Percentiles rank a stretch among this genome's conserved stretches.
Evolutionary conservation across 2,329 filamentous ascomycete species (phyloP).

Genomic region (Dactylella cylindrospora): DNA sequence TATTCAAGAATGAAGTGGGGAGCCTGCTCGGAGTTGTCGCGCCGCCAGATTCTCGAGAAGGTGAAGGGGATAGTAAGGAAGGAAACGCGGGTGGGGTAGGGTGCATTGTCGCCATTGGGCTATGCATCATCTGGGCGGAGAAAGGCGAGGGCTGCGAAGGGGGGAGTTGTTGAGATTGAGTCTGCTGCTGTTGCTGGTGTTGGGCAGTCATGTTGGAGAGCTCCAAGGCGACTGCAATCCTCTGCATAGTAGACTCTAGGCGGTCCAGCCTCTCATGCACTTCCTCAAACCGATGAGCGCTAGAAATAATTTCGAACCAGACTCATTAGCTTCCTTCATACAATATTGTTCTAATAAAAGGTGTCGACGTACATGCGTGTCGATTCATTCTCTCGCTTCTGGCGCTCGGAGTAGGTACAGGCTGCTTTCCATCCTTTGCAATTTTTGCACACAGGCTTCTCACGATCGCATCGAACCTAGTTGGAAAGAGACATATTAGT

Average conservation of each 20-base stretch:
- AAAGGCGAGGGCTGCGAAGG: slow-evolving; percentile 13
- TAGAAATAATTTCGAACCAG: slow-evolving; percentile 15
- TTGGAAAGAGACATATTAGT: not conserved
- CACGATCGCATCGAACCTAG: slow-evolving; percentile 48
- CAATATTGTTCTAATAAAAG: not conserved
- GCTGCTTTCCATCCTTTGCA: slow-evolving; percentile 48
- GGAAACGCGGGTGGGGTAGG: slow-evolving; percentile 41
- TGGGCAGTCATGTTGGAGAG: slow-evolving; percentile 45
- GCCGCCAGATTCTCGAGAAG: slow-evolving; percentile 33
- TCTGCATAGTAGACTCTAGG: slow-evolving; percentile 46
- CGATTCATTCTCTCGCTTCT: slow-evolving; percentile 49
- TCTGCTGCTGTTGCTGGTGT: slow-evolving; percentile 36
- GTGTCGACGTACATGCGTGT: slow-evolving; percentile 46
- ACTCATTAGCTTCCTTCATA: not conserved
- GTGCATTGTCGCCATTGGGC: slow-evolving; percentile 43
- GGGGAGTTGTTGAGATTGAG: slow-evolving; percentile 11
- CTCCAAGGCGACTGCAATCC: slow-evolving; percentile 45
- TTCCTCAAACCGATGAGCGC: slow-evolving; percentile 49
- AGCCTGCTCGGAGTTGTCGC: slow-evolving; percentile 37
- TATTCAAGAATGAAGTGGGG: slow-evolving; percentile 32
- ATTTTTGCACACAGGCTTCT: slow-evolving; percentile 49
- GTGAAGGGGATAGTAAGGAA: slow-evolving; percentile 38
- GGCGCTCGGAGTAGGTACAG: slow-evolving; percentile 49
- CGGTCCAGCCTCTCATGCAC: slow-evolving; percentile 49
- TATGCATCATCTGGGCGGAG: slow-evolving; percentile 40